Evolutionary conservation across 768 basidiomycete genomes (phyloP), one percentile per base, ranked within the genome.

Genomic region (Kwoniella newhampshirensis): DNA sequence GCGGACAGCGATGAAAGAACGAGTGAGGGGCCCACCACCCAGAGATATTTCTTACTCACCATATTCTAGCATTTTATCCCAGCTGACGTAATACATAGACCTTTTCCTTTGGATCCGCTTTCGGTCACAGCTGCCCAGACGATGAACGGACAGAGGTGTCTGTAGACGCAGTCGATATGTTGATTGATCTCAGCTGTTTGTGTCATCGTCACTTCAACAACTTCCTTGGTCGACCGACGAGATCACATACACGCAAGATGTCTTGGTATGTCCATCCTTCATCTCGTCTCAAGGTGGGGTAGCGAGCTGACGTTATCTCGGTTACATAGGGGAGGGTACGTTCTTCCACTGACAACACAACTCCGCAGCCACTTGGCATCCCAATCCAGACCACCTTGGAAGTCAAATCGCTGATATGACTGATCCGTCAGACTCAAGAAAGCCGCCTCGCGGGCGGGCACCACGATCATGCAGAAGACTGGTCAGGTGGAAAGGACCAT

Each of bases 401-500:
- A 20, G 4, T 17, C 21, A 40, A 39, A 28, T 18, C 18, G 18
- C 40, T 30, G 27, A 27, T 28, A 42, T 23, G 4, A 42, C 5
- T 15, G 20, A 4, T n/a, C 15, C 7, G 8, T 53, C 54, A 70
- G 92, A 63, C 87, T 96, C 81, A 94, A 94, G 81, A 96, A 96
- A 80, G 86, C 89, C 3, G 82, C 94, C 48, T 91, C 89, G 78
- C 83, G 93, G 63, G 88, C 89, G 25, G 90, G 91, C 49, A 97
- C 93, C 13, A 92, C 89, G 65, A 86, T 98, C 68, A 82, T 94
- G 75, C 93, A 97, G 81, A 97, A 97, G 84, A 94, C 93, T 1
- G 94, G 94, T 54, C 93, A 97, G 78, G 91, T 98, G 58, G 94
- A 98, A 75, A 82, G 92, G 26, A 98, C 94, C 0, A 84, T 96